A percentile compares a stretch with the other conserved stretches of the same genome.
These are phyloP conservation scores for Xylaria sp. DNA, from an alignment of 2,329 filamentous ascomycete genomes.

Conservation along the genomic window DNA sequence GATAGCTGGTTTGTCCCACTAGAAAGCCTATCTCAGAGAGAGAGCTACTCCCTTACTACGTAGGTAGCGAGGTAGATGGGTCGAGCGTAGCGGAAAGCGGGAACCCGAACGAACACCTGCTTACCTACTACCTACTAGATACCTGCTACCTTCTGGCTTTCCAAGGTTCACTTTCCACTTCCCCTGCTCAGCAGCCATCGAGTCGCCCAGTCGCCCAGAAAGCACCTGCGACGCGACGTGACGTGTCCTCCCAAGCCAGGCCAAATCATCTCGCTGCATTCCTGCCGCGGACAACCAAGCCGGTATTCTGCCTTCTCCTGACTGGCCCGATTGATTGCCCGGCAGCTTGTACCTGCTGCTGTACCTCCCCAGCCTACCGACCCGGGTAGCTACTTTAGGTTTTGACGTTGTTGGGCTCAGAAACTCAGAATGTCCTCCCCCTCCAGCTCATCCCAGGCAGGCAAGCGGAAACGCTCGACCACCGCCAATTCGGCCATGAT, in stretches of 20 bases:
- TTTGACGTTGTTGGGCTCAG: constrained; percentile 8
- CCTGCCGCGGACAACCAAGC: constrained; percentile 12
- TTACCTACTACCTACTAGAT: neutral
- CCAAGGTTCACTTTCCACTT: constrained; percentile 5
- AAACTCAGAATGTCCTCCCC: constrained; percentile 67
- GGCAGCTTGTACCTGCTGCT: constrained; percentile 12
- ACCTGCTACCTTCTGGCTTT: neutral
- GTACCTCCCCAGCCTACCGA: constrained; percentile 2
- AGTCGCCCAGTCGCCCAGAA: neutral
- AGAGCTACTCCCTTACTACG: no score
- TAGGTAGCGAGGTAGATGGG: no score
- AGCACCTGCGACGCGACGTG: constrained; percentile 26
- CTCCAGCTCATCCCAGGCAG: constrained; percentile 63
- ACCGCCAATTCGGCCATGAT: constrained; percentile 61
- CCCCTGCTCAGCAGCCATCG: neutral
- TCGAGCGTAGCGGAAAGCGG: constrained; percentile 6
- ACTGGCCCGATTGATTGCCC: constrained; percentile 12
- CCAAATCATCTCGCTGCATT: constrained; percentile 14
- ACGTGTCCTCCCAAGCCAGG: constrained; percentile 22
- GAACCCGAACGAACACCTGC: neutral
- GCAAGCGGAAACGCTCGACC: constrained; percentile 84
- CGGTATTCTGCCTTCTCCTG: constrained; percentile 16
- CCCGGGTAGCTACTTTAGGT: neutral
- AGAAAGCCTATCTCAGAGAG: neutral
- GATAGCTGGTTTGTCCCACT: constrained; percentile 5